A percentile compares a stretch with the other conserved stretches of the same genome.
These are phyloP conservation scores for Gossypium raimondii DNA, from an alignment of 345 rosid species.

Conservation along the genomic window DNA sequence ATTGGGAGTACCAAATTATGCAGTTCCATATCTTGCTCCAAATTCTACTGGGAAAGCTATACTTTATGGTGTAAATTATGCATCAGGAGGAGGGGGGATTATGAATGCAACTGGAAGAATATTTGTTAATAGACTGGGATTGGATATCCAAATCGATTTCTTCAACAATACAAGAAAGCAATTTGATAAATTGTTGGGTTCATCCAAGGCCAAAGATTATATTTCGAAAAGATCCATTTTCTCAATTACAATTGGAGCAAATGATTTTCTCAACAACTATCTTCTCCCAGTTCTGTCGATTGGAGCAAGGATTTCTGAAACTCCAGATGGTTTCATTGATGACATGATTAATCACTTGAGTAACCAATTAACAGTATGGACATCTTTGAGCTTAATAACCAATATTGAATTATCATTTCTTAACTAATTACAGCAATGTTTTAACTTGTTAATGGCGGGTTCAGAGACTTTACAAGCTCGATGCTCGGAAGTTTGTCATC, in stretches of 20 bases:
- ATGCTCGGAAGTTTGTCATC: conserved; percentile 77
- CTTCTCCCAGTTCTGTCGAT: conserved; percentile 75
- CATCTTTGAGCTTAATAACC: not conserved
- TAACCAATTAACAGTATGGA: conserved; percentile 53
- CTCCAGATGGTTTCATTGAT: conserved; percentile 62
- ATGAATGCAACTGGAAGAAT: conserved; percentile 92
- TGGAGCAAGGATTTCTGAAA: conserved; percentile 61
- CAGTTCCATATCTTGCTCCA: conserved; percentile 74
- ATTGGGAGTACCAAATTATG: conserved; percentile 62
- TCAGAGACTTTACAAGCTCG: conserved; percentile 78
- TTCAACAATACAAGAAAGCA: conserved; percentile 68
- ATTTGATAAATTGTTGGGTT: conserved; percentile 59
- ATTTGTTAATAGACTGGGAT: conserved; percentile 77
- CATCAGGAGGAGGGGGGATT: conserved; percentile 93
- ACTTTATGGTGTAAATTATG: conserved; percentile 75
- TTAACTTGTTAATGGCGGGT: not conserved
- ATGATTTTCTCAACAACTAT: conserved; percentile 90
- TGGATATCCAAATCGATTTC: conserved; percentile 85
- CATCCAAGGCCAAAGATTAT: conserved; percentile 63
- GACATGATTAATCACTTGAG: conserved; percentile 66
- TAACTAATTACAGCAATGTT: not conserved
- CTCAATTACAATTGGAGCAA: conserved; percentile 78
- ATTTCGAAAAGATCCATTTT: conserved; percentile 52
- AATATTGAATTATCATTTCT: not conserved
- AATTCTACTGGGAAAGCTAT: conserved; percentile 69